Evolutionary conservation across 208 protist species (phyloP), one percentile per base, ranked within the genome.

Genomic region (Leptomonas pyrrhocoris): DNA sequence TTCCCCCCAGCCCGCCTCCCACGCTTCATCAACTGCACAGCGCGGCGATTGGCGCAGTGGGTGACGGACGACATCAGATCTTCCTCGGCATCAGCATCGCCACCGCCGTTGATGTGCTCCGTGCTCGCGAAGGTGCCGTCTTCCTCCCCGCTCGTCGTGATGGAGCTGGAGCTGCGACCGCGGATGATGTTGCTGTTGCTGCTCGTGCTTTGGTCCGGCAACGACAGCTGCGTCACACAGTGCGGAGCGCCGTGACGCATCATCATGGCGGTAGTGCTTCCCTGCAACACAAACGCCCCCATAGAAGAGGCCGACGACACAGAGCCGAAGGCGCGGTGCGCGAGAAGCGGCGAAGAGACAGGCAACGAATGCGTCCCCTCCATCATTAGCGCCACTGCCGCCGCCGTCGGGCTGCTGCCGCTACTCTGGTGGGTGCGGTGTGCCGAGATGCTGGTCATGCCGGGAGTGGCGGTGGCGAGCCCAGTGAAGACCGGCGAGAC

Each of bases 271-370:
- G 72, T 54, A 63, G n/a, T 66, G 38, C 30, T 53, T 36, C 51
- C 23, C 36, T 55, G 56, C 18, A 77, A 27, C n/a, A 67, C 63
- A 46, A 77, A 77, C 0, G 63, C 72, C 1, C 72, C 57, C 63
- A 77, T 66, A 15, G 72, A 77, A 3, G 72, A 77, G 12, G 60
- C 50, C 15, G 72, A 65, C 23, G 63, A 61, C 25, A 38, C 25
- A 0, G 71, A 70, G 16, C 16, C 30, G 18, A 30, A 42, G 40
- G 51, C 64, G 50, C 34, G 60, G 31, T 55, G 54, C 0, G 25
- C 46, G 8, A 31, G 23, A 16, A 57, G 61, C 61, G 46, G 61
- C 23, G 70, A 57, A 43, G 42, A 36, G n/a, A 34, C 34, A 0
- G 53, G 38, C 38, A 64, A 21, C 43, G 71, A 65, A 18, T 48